These are phyloP conservation scores for Chaetomiaceae sp. DNA, from an alignment of 2,329 filamentous ascomycete species.

Conservation along the genomic window DNA sequence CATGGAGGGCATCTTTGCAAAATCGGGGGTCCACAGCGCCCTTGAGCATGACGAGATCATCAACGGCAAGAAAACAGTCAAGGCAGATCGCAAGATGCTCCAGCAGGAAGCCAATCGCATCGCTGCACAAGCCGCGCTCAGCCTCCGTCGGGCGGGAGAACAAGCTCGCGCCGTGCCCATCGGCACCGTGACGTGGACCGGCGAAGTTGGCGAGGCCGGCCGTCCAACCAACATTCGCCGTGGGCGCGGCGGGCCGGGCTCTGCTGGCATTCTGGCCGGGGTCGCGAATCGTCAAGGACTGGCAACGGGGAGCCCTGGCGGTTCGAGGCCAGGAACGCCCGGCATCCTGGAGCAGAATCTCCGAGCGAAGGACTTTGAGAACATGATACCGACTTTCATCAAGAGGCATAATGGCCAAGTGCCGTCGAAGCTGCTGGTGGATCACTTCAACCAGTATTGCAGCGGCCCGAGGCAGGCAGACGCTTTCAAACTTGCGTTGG, in stretches of 20 bases:
- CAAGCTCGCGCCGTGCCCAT: conserved; percentile 68
- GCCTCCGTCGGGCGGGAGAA: conserved; percentile 68
- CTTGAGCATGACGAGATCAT: conserved; percentile 92
- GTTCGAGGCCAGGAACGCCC: conserved; percentile 45
- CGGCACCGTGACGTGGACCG: conserved; percentile 91
- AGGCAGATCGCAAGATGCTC: conserved; percentile 72
- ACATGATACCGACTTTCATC: conserved; percentile 75
- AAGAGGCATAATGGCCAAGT: conserved; percentile 70
- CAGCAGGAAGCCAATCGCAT: conserved; percentile 76
- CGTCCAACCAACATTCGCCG: conserved; percentile 52
- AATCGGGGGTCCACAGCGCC: conserved; percentile 81
- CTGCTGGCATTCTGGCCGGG: conserved; percentile 51
- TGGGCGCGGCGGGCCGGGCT: conserved; percentile 45
- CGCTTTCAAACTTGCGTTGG: conserved; percentile 78
- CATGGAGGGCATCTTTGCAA: conserved; percentile 83
- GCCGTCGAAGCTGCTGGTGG: conserved; percentile 78
- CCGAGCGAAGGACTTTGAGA: conserved; percentile 58
- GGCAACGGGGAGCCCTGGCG: conserved; percentile 36
- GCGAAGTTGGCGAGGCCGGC: conserved; percentile 72
- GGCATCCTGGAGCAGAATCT: conserved; percentile 32
- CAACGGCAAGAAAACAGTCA: conserved; percentile 64
- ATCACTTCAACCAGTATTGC: conserved; percentile 83
- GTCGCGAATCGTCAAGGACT: conserved; percentile 54
- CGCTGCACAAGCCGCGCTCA: conserved; percentile 70
- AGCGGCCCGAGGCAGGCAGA: conserved; percentile 61